Evolutionary conservation across 2,329 filamentous ascomycete species (phyloP), one percentile per base, ranked within the genome.

Genomic region (Beauveria scarabaeidicola): DNA sequence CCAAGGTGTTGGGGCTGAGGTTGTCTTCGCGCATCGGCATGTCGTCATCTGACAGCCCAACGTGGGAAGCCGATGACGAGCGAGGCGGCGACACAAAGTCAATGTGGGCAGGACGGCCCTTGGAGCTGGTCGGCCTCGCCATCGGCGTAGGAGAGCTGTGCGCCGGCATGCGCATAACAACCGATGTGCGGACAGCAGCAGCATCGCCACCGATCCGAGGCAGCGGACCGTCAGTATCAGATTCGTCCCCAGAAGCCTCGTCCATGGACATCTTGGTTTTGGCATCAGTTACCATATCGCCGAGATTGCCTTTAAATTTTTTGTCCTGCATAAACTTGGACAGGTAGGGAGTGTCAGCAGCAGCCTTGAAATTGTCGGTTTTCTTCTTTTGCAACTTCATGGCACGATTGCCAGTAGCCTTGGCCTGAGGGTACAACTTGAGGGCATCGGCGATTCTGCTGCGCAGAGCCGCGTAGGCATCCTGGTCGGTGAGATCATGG

Each of bases 1-100:
- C 79, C 48, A 86, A 74, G 0, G 86, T 88, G 66, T 85, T 84
- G 5, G 88, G 88, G 66, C 86, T 90, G 60, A 89, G 72, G 58
- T 89, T 84, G 51, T 78, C 77, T 58, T 85, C 82, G 36, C 73
- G 71, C 68, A 84, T 77, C 59, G 84, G 80, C 50, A 78, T 74
- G 58, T 79, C 79, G 63, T 80, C 80, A 63, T 74, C 77, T 15
- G 68, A 72, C 23, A 73, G 61, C 48, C 66, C 51, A 43, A 61
- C 32, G 25, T 63, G 65, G 5, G 66, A 62, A 27, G 61, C 62
- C 25, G 53, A 59, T 23, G 67, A 55, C 13, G 59, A 66, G 51
- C 64, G 67, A 17, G 69, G 70, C 59, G 67, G 73, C 55, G 73
- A 74, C 64, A 69, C 74, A 66, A 76, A 74, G 61, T 72, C 70